Percentiles rank a stretch among this genome's conserved stretches.
Conservation (phyloP, 352 stramenopile species). For the Globisporangium echinulatum region DNA sequence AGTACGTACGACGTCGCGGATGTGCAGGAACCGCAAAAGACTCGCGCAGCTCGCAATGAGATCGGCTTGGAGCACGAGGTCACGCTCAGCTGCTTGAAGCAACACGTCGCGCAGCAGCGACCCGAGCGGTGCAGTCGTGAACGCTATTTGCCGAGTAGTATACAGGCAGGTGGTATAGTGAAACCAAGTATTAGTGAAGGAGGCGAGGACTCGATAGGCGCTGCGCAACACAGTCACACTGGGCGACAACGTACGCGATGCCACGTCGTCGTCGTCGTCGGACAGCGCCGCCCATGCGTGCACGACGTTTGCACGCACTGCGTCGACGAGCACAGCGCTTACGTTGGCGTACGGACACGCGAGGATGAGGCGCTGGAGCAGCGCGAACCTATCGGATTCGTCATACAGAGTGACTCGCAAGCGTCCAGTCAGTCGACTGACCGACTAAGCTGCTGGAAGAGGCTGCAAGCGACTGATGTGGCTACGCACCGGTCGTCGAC, state of each 20-base stretch:
- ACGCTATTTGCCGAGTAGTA: conserved; percentile 5
- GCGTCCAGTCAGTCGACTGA: too few relatives aligned
- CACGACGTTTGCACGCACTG: conserved; percentile 40
- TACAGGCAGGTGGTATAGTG: background rate
- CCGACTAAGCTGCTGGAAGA: too few relatives aligned
- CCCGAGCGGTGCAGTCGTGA: conserved; percentile 13
- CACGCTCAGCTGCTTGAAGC: conserved; percentile 36
- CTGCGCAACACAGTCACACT: background rate
- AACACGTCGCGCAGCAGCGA: conserved; percentile 30
- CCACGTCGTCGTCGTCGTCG: conserved; percentile 1
- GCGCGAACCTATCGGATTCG: background rate
- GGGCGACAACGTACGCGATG: conserved; percentile 25
- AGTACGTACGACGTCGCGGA: conserved; percentile 49
- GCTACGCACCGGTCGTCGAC: conserved; percentile 26
- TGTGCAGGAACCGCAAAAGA: conserved; percentile 51
- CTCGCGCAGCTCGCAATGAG: conserved; percentile 62
- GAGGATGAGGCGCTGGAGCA: conserved; percentile 33
- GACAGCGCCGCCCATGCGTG: conserved; percentile 24
- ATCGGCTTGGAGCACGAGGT: conserved; percentile 54
- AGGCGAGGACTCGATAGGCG: too few relatives aligned
- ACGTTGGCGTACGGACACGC: conserved; percentile 75
- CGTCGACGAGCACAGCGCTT: conserved; percentile 54
- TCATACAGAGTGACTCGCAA: background rate
- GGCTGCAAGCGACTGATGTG: background rate
- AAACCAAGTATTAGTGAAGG: background rate